These are phyloP conservation scores for Ilyonectria sp. DNA, from an alignment of 2,329 filamentous ascomycete species.

Conservation along the genomic window DNA sequence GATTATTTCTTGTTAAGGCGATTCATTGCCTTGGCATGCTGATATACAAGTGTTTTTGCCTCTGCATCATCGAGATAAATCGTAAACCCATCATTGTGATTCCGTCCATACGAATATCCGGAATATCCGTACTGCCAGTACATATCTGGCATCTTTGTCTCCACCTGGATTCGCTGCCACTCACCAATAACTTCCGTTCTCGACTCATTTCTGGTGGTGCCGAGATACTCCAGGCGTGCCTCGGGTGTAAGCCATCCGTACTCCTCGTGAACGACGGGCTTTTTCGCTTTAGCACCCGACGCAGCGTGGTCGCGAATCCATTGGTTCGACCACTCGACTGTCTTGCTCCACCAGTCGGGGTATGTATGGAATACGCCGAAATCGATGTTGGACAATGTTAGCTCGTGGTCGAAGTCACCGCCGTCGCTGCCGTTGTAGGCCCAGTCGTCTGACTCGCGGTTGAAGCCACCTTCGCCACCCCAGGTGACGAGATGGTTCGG, in stretches of 20 bases:
- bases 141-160: slow-evolving; percentile 67
- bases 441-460: slow-evolving; percentile 59
- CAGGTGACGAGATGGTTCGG: slow-evolving; percentile 73
- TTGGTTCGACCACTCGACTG: slow-evolving; percentile 65
- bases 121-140: slow-evolving; percentile 71
- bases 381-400: slow-evolving; percentile 62
- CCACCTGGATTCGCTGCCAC: slow-evolving; percentile 65
- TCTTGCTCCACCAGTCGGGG: slow-evolving; percentile 71
- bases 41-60: slow-evolving; percentile 60
- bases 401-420: slow-evolving; percentile 68
- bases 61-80: slow-evolving; percentile 68
- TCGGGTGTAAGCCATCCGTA: slow-evolving; percentile 63
- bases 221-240: slow-evolving; percentile 59
- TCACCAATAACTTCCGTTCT: slow-evolving; percentile 61
- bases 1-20: slow-evolving; percentile 31
- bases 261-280: slow-evolving; percentile 68
- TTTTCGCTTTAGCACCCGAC: slow-evolving; percentile 56
- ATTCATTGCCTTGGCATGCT: slow-evolving; percentile 60
- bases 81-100: slow-evolving; percentile 71
- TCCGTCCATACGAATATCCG: slow-evolving; percentile 66
- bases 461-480: slow-evolving; percentile 72
- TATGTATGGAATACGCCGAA: slow-evolving; percentile 71
- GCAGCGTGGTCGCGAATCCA: slow-evolving; percentile 70
- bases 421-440: slow-evolving; percentile 65
- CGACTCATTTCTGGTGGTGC: slow-evolving; percentile 58